A percentile compares a stretch with the other conserved stretches of the same genome.
phyloP scores from a whole-genome alignment of 192 early-diverging fungal genomes.

The Entophlyctis luteolus region DNA sequence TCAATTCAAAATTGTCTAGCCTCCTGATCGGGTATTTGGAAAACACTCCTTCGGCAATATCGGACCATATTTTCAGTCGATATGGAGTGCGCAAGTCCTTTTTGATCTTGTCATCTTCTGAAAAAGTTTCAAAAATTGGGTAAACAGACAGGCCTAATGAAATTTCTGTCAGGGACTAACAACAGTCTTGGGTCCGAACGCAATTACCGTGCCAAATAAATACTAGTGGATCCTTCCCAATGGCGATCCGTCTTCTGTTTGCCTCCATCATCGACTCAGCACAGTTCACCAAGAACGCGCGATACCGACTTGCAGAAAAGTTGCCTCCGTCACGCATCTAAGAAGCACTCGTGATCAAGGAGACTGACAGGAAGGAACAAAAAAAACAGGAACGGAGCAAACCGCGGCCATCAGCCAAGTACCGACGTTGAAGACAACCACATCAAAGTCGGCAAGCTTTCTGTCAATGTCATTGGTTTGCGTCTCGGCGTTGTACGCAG shows the following conservation, averaged over 20 bases:
- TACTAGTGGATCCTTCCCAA: not conserved
- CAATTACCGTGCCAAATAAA: not conserved
- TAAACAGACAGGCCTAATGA: not conserved
- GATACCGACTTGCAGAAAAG: not conserved
- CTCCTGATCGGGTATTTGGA: not conserved
- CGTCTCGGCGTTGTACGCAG: not conserved
- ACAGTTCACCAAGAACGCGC: not conserved
- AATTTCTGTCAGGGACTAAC: not conserved
- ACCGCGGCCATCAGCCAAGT: no score
- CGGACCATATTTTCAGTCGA: not conserved
- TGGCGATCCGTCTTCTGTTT: not conserved
- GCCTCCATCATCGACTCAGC: not conserved
- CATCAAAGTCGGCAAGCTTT: not conserved
- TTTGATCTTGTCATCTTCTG: no score
- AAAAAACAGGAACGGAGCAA: no score
- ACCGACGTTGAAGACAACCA: not conserved
- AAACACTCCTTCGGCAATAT: not conserved
- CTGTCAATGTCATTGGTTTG: not conserved
- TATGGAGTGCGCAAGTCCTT: not conserved
- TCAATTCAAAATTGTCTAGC: slow-evolving; percentile 3
- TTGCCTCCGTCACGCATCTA: not conserved
- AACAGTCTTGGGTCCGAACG: no score
- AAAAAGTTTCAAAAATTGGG: no score
- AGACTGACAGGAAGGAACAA: no score
- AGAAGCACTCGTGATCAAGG: no score